A percentile compares a stretch with the other conserved stretches of the same genome.
Evolutionary conservation across 352 stramenopile species (phyloP).

Genomic region (Globisporangium parvum): DNA sequence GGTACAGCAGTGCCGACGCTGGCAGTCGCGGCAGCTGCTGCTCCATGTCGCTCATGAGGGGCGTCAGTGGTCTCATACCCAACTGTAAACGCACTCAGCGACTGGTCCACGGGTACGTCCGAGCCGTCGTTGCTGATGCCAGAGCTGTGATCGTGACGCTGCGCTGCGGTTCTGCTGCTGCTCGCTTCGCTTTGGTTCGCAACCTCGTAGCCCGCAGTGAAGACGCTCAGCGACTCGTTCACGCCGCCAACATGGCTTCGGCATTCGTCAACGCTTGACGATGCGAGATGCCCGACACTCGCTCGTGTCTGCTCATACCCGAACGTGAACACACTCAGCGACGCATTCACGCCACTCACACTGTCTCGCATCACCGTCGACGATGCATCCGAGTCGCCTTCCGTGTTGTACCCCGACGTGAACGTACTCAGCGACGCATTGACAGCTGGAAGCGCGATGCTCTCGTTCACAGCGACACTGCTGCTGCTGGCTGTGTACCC

Average conservation of each 20-base stretch:
- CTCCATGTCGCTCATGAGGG: background rate
- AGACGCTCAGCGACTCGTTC: too few relatives aligned
- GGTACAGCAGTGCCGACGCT: background rate
- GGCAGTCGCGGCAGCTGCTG: background rate
- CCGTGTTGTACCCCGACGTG: conserved; percentile 3
- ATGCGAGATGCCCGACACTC: background rate
- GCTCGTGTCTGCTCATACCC: conserved; percentile 13
- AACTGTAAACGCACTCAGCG: conserved; percentile 23
- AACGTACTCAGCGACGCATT: conserved; percentile 23
- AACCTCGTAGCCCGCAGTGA: too few relatives aligned
- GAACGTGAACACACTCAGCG: conserved; percentile 26
- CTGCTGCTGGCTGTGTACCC: conserved; percentile 3
- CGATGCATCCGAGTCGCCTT: background rate
- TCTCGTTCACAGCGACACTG: conserved; percentile 1
- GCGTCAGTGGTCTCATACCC: conserved; percentile 7
- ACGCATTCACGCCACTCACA: conserved; percentile 4
- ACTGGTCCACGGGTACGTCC: conserved; percentile 2
- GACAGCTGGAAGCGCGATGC: conserved; percentile 9
- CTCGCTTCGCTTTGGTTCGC: too few relatives aligned
- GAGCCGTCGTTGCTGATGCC: background rate
- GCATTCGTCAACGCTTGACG: too few relatives aligned
- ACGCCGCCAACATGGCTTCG: too few relatives aligned
- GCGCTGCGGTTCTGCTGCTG: too few relatives aligned
- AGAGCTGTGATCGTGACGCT: too few relatives aligned
- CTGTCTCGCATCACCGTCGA: conserved; percentile 1